Conservation (phyloP, 2,329 filamentous ascomycete genomes). For the Fusarium sp. region DNA sequence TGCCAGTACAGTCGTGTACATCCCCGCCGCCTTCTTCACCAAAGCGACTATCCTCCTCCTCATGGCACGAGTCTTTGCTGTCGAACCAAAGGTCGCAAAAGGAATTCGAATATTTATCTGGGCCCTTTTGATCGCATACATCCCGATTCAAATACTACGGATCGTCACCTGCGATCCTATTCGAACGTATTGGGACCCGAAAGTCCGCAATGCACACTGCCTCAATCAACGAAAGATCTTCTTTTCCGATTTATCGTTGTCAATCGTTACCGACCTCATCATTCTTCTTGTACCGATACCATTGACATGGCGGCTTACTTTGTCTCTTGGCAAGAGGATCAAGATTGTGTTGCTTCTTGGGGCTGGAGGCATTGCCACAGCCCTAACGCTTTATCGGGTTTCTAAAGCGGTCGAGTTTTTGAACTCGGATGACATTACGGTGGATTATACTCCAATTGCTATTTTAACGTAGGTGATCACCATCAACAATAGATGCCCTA, state of each 20-base stretch:
- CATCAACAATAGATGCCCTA: rapidly evolving
- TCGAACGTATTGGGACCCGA: slow-evolving; percentile 54
- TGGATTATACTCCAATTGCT: slow-evolving; percentile 32
- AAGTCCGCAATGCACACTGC: slow-evolving; percentile 46
- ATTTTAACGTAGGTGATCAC: slow-evolving; percentile 29
- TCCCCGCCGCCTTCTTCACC: slow-evolving; percentile 40
- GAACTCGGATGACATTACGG: slow-evolving; percentile 36
- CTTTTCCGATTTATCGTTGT: slow-evolving; percentile 30
- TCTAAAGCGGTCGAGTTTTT: slow-evolving; percentile 24
- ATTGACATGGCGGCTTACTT: slow-evolving; percentile 30
- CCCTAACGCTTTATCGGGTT: slow-evolving; percentile 29
- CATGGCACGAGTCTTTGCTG: slow-evolving; percentile 41
- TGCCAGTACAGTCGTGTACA: slow-evolving; percentile 37
- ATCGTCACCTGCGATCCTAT: slow-evolving; percentile 58
- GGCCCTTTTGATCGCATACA: slow-evolving; percentile 29
- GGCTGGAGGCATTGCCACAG: slow-evolving; percentile 41
- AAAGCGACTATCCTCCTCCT: slow-evolving; percentile 41
- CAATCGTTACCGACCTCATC: slow-evolving; percentile 37
- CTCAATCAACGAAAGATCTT: slow-evolving; percentile 51
- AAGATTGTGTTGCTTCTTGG: slow-evolving; percentile 39
- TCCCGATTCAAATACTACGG: slow-evolving; percentile 51
- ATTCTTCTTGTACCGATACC: slow-evolving; percentile 36
- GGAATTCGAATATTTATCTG: slow-evolving; percentile 36
- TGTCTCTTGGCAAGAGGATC: slow-evolving; percentile 35
- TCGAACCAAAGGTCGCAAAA: slow-evolving; percentile 28